Evolutionary conservation across 805 yeast genomes (phyloP).

Genomic region (Metschnikowia dekortorum): DNA sequence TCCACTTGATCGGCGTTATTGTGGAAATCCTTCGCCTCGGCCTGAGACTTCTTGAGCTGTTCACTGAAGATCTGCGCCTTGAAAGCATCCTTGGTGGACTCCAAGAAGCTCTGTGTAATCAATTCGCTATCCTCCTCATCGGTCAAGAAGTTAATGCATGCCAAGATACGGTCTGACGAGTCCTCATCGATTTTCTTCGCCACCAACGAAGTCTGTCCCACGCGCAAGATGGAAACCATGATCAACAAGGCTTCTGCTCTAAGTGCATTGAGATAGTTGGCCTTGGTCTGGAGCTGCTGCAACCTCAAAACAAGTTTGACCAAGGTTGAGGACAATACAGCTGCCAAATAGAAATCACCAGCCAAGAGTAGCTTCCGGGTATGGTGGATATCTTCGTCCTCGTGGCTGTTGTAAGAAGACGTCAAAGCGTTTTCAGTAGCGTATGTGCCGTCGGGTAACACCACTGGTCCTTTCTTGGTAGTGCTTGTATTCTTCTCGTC

Average conservation of each 20-base stretch:
- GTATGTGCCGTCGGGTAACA: slow-evolving; percentile 98
- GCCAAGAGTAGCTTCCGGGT: slow-evolving; percentile 74
- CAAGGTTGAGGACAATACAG: slow-evolving; percentile 82
- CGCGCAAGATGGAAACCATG: slow-evolving; percentile 87
- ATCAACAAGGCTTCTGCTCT: slow-evolving; percentile 93
- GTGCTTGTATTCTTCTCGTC: slow-evolving; percentile 10
- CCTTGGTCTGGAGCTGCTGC: slow-evolving; percentile 50
- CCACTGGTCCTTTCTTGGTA: slow-evolving; percentile 60
- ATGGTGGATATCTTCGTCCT: slow-evolving; percentile 56
- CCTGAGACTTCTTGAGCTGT: slow-evolving; percentile 53
- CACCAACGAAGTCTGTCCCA: slow-evolving; percentile 69
- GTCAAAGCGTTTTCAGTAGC: slow-evolving; percentile 89
- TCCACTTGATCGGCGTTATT: slow-evolving; percentile 73
- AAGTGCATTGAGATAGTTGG: slow-evolving; percentile 68
- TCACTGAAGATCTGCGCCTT: slow-evolving; percentile 60
- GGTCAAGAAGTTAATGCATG: slow-evolving; percentile 77
- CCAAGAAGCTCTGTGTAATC: slow-evolving; percentile 70
- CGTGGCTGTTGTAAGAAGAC: slow-evolving; percentile 30
- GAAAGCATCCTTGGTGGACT: slow-evolving; percentile 85
- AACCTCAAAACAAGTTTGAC: slow-evolving; percentile 83
- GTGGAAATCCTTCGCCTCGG: slow-evolving; percentile 52
- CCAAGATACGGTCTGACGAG: slow-evolving; percentile 86
- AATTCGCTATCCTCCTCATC: slow-evolving; percentile 53
- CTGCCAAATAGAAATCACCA: slow-evolving; percentile 88
- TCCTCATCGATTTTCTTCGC: slow-evolving; percentile 88